These are phyloP conservation scores for Ophiostoma australiae DNA, from an alignment of 2,329 filamentous ascomycete species.

Conservation along the genomic window DNA sequence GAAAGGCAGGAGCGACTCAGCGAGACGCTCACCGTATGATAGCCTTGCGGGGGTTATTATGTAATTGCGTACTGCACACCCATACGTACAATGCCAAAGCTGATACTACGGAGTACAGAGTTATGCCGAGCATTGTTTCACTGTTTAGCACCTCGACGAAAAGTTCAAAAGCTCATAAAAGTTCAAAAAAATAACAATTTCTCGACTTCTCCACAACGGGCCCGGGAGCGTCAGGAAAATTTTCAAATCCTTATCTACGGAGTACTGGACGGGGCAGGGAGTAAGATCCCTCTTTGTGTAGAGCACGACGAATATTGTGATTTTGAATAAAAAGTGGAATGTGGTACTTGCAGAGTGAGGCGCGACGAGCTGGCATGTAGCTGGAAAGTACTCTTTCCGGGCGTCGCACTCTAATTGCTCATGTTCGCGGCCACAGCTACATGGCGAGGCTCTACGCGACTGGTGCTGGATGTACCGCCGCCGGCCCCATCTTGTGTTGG, in stretches of 20 bases:
- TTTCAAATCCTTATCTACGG: neutral
- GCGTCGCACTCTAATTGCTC: neutral
- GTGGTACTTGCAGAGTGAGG: neutral
- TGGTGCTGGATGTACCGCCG: neutral
- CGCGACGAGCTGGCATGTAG: neutral
- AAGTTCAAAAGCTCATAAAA: neutral
- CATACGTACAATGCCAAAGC: neutral
- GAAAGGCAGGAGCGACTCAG: neutral
- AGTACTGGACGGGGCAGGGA: neutral
- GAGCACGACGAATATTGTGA: neutral
- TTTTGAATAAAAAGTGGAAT: neutral
- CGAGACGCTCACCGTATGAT: slow-evolving; percentile 4
- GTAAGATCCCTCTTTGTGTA: neutral
- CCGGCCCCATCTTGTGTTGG: neutral
- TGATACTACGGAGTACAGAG: neutral
- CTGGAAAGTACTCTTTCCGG: neutral
- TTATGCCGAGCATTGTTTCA: neutral
- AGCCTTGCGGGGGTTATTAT: neutral
- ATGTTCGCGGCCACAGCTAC: neutral
- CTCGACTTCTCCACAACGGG: slow-evolving; percentile 12
- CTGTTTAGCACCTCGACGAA: neutral
- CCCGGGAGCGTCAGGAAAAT: slow-evolving; percentile 9
- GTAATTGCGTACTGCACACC: neutral
- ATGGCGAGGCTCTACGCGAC: neutral
- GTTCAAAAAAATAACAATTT: neutral